Percentiles rank a stretch among this genome's conserved stretches.
These are phyloP conservation scores for Ophiostoma piceae DNA, from an alignment of 2,329 filamentous ascomycete genomes.

Conservation along the genomic window DNA sequence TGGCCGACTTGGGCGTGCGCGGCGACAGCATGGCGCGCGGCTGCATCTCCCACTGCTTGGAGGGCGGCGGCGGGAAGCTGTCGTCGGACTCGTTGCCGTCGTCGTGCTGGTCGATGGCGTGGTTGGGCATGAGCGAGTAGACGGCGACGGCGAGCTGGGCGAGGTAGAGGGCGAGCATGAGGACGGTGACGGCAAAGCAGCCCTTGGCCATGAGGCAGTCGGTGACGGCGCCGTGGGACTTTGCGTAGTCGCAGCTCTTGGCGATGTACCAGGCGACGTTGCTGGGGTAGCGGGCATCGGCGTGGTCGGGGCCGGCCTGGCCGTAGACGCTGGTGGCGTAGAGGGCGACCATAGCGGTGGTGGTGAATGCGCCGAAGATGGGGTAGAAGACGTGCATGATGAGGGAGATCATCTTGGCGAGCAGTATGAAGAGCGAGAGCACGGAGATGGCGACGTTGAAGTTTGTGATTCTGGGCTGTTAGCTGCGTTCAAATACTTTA, in stretches of 20 bases:
- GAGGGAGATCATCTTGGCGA: constrained; percentile 63
- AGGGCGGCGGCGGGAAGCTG: constrained; percentile 32
- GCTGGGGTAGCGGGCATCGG: constrained; percentile 58
- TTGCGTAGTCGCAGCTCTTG: constrained; percentile 60
- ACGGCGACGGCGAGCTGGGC: constrained; percentile 54
- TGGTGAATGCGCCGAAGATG: constrained; percentile 55
- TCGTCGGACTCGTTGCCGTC: constrained; percentile 39
- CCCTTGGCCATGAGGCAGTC: constrained; percentile 66
- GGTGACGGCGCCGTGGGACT: constrained; percentile 46
- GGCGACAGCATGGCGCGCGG: constrained; percentile 22
- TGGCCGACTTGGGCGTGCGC: constrained; percentile 7
- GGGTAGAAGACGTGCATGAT: constrained; percentile 69
- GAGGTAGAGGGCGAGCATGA: constrained; percentile 60
- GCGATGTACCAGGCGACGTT: constrained; percentile 69
- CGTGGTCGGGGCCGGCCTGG: constrained; percentile 68
- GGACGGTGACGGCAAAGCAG: constrained; percentile 57
- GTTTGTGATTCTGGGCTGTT: constrained; percentile 52
- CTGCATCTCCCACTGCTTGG: constrained; percentile 47
- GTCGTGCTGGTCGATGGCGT: constrained; percentile 44
- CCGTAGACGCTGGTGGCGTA: constrained; percentile 63
- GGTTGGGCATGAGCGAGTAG: constrained; percentile 54
- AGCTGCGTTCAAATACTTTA: neutral
- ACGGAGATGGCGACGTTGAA: constrained; percentile 74
- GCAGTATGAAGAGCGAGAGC: constrained; percentile 68
- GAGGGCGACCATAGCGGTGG: constrained; percentile 53